Evolutionary conservation across 2,329 filamentous ascomycete species (phyloP), one percentile per base, ranked within the genome.

Genomic region (Colletotrichum karsti): DNA sequence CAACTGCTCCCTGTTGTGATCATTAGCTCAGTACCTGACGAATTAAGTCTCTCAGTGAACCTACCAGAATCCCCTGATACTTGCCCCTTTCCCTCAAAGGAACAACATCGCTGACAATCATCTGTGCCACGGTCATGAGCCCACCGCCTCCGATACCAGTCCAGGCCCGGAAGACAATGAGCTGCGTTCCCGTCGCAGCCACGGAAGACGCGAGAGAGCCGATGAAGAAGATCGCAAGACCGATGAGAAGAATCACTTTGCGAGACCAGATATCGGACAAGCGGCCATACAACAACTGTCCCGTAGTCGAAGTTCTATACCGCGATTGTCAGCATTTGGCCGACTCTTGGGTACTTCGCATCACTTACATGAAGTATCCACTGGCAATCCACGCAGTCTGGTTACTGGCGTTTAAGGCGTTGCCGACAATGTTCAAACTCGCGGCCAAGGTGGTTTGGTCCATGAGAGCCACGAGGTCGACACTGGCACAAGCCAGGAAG

Each of bases 371-470:
- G 73, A 88, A 88, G 57, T 87, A 89, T 13, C 82, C 85, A 8
- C 81, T 82, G 1, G 86, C 84, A 48, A 88, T 85, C 87, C 87
- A 89, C 0, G 85, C 84, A 0, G 82, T 80, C 67, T 88, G 81
- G 30, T 82, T 77, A 53, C 81, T 83, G 13, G 86, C 84, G 4
- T 82, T 77, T 5, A 89, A 75, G 0, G 83, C 79, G 67, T 82
- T 82, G n/a, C 84, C 84, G 24, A 89, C 82, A 55, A 87, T 87
- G 51, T 84, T 84, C 69, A 88, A 76, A 77, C 85, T 87, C 13
- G 84, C 81, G 0, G 86, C 87, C 33, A 89, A 76, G 2, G 85
- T 88, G 0, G 86, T 89, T 74, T 89, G 87, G 72, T 88, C 87
- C 79, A 88, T 87, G 55, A 88, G 77, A 0, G 87, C 85, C 33